A percentile compares a stretch with the other conserved stretches of the same genome.
Evolutionary conservation across 768 basidiomycete genomes (phyloP).

Genomic region (Suillus americanus): DNA sequence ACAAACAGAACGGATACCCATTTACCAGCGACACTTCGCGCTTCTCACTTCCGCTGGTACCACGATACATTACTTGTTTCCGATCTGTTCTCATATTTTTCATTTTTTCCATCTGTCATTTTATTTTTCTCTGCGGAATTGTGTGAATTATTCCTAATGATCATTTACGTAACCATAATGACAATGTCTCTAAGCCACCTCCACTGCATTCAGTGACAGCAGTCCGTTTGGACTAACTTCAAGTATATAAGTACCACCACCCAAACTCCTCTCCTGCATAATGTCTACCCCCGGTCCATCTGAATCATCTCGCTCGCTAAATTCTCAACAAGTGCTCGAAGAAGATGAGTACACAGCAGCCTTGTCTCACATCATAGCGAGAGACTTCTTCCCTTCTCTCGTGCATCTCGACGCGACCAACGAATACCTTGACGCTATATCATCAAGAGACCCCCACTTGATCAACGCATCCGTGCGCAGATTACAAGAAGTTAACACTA

Average conservation of each 20-base stretch:
- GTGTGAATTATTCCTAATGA: conserved; percentile 10
- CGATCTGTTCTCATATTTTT: neutral
- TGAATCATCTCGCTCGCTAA: conserved; percentile 55
- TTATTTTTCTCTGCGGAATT: conserved; percentile 7
- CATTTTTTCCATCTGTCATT: conserved; percentile 1
- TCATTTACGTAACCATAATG: conserved; percentile 4
- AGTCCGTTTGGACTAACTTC: neutral
- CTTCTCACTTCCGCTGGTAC: conserved; percentile 6
- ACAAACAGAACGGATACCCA: conserved; percentile 11
- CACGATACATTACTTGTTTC: conserved; percentile 8
- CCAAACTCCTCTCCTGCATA: neutral
- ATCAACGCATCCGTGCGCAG: conserved; percentile 75
- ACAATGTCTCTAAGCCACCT: neutral
- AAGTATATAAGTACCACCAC: neutral
- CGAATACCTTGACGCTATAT: conserved; percentile 78
- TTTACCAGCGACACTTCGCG: conserved; percentile 6
- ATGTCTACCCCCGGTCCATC: conserved; percentile 35
- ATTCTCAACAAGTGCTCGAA: conserved; percentile 70
- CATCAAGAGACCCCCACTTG: conserved; percentile 72
- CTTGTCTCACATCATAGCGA: conserved; percentile 88
- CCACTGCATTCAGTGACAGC: neutral
- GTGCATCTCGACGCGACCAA: conserved; percentile 88
- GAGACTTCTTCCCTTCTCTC: conserved; percentile 97
- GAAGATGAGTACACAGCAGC: conserved; percentile 96
- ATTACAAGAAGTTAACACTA: conserved; percentile 60